These are phyloP conservation scores for Tanacetum coccineum DNA, from an alignment of 129 eudicot species.

Conservation along the genomic window DNA sequence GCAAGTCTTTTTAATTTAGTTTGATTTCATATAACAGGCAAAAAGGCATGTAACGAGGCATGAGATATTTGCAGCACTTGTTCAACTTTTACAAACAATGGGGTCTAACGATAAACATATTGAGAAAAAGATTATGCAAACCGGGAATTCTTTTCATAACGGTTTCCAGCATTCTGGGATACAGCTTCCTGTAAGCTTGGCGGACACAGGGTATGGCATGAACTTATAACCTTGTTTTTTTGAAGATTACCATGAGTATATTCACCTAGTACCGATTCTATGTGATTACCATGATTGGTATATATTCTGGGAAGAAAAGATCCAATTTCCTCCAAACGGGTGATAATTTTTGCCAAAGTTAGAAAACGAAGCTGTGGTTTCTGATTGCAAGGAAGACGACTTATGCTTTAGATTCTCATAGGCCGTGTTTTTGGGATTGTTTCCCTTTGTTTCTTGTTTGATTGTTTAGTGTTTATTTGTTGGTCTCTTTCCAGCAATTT, in stretches of 20 bases:
- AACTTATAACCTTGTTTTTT: slow-evolving; percentile 33
- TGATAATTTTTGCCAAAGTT: slow-evolving; percentile 15
- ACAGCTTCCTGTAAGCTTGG: slow-evolving; percentile 51
- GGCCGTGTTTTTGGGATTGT: slow-evolving; percentile 20
- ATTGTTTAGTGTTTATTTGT: slow-evolving; percentile 22
- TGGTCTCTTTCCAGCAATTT: slow-evolving; percentile 22
- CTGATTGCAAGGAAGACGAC: slow-evolving; percentile 17
- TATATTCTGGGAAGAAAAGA: slow-evolving; percentile 15
- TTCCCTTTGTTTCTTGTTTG: slow-evolving; percentile 23
- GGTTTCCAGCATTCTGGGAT: slow-evolving; percentile 39
- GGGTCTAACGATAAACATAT: slow-evolving; percentile 31
- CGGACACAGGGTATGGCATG: slow-evolving; percentile 39
- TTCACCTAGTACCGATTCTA: too few species aligned
- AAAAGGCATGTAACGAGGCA: slow-evolving; percentile 63
- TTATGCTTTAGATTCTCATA: slow-evolving; percentile 16
- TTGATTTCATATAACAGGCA: slow-evolving; percentile 39
- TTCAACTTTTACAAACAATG: slow-evolving; percentile 62
- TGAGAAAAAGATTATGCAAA: slow-evolving; percentile 34
- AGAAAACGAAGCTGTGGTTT: slow-evolving; percentile 15
- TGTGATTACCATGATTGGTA: slow-evolving; percentile 39
- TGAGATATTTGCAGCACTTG: slow-evolving; percentile 75
- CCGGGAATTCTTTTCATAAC: slow-evolving; percentile 36
- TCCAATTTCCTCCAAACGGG: slow-evolving; percentile 2
- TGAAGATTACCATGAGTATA: slow-evolving; percentile 37
- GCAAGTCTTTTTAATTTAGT: slow-evolving; percentile 1